Base-by-base conservation (phyloP, 2,329 filamentous ascomycete species). In the Cryphonectria nitschkei region DNA sequence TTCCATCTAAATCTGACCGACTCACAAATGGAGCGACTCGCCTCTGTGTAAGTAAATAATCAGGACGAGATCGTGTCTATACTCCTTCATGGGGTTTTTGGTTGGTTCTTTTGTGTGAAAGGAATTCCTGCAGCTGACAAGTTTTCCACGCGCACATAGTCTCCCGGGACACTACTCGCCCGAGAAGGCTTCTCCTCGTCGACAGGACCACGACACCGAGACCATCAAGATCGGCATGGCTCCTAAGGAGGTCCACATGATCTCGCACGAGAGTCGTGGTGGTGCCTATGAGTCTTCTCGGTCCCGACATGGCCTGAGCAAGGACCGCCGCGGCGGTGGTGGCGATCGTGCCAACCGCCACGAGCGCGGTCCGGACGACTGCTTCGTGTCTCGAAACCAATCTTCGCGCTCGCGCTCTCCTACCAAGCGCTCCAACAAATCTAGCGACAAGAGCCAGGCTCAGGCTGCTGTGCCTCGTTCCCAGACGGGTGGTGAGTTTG, bases 1-100 rank as follows among this genome's bases (percentile, higher is more conserved):
- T 81, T 86, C 41, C 82, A 84, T 34, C 80, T 86, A 74, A 85
- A 84, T 72, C 73, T 86, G 68, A 86, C 84, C 5, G 83, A 86
- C 62, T 81, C 80, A 0, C 83, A 86, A 72, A 82, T 86, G 79
- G 82, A 86, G 69, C 83, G 79, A 71, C 78, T 86, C 60, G 82
- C 84, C 3, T 80, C 83, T 64, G 82, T 80, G 85, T 86, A 79
- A 72, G 82, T 67, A 41, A 11, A 52, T 39, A 26, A 8, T 19
- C 67, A 16, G 13, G 37, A 43, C n/a, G 37, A 43, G 13, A 6
- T 46, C 19, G 41, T 32, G n/a, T 37, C 41, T 43, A 5, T 3
- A 5, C 29, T 22, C 7, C 11, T 26, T 64, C 13, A 22, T 52
- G 7, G 26, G 26, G 26, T 26, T n/a, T 26, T 13, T 37, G n/a